Conservation (phyloP, 2,329 filamentous ascomycete species). For the Cladosporium sphaerospermum region DNA sequence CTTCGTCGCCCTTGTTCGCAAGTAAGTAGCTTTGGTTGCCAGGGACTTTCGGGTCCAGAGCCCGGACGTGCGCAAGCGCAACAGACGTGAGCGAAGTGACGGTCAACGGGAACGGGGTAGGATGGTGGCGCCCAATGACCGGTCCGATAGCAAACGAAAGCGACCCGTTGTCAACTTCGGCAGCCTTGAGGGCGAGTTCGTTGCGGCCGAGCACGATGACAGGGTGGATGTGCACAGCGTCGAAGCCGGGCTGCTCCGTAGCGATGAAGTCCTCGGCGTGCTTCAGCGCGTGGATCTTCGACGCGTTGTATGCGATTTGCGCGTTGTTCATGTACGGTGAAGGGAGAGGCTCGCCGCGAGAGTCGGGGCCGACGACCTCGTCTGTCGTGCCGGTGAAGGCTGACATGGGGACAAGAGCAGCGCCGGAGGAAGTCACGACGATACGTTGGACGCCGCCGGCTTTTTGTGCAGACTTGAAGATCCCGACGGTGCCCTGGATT, state of each 20-base stretch:
- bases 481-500: slow-evolving; percentile 32
- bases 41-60: slow-evolving; percentile 13
- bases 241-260: slow-evolving; percentile 17
- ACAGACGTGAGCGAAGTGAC: slow-evolving; percentile 23
- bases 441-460: slow-evolving; percentile 30
- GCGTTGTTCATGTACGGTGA: slow-evolving; percentile 3
- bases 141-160: slow-evolving; percentile 14
- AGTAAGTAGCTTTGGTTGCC: slow-evolving; percentile 9
- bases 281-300: slow-evolving; percentile 16
- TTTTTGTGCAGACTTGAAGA: slow-evolving; percentile 34
- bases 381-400: not conserved
- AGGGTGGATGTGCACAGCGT: slow-evolving; percentile 19
- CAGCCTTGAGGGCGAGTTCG: slow-evolving; percentile 17
- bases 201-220: slow-evolving; percentile 21
- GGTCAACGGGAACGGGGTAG: slow-evolving; percentile 10
- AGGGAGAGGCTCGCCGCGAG: not conserved
- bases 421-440: slow-evolving; percentile 32
- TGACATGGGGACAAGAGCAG: not conserved
- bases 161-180: slow-evolving; percentile 15
- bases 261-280: slow-evolving; percentile 13
- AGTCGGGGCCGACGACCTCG: not conserved
- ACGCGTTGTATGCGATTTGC: slow-evolving; percentile 13
- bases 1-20: not conserved
- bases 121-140: slow-evolving; percentile 13
- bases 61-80: slow-evolving; percentile 24